Conservation (phyloP, 768 basidiomycete species). For the Suillus fuscotomentosus region DNA sequence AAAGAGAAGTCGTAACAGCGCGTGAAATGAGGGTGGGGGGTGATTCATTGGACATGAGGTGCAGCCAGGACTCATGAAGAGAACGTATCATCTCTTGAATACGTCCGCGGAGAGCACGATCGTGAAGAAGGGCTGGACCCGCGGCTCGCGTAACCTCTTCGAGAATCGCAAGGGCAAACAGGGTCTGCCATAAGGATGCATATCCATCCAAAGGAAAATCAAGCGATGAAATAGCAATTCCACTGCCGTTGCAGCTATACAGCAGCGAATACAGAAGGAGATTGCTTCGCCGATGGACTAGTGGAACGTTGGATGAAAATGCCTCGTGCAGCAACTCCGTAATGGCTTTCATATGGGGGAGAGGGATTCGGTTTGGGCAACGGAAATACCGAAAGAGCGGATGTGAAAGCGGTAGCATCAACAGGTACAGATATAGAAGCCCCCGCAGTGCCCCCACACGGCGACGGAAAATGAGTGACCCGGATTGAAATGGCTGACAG, state of each 20-base stretch:
- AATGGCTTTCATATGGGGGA: background rate
- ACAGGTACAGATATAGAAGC: background rate
- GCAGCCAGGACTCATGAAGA: slow-evolving; percentile 44
- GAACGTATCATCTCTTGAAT: slow-evolving; percentile 14
- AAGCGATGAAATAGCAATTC: background rate
- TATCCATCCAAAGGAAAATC: slow-evolving; percentile 1
- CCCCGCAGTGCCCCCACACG: background rate
- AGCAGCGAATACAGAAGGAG: slow-evolving; percentile 15
- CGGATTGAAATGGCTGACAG: slow-evolving; percentile 2
- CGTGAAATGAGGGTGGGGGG: slow-evolving; percentile 32
- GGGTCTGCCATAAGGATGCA: slow-evolving; percentile 36
- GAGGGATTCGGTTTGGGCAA: too few species aligned
- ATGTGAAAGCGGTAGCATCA: background rate
- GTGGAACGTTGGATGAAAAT: slow-evolving; percentile 25
- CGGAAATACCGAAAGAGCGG: background rate
- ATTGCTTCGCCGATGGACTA: slow-evolving; percentile 37
- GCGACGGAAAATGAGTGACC: background rate
- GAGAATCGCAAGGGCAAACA: slow-evolving; percentile 40
- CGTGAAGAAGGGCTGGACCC: slow-evolving; percentile 15
- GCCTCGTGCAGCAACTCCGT: slow-evolving; percentile 8
- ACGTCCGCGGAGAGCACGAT: slow-evolving; percentile 17
- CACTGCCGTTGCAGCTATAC: background rate
- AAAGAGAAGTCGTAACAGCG: slow-evolving; percentile 41
- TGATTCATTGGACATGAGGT: slow-evolving; percentile 3
- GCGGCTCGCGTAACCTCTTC: slow-evolving; percentile 26